Base-by-base conservation (phyloP, 805 yeast species). In the Ogataea sp. region DNA sequence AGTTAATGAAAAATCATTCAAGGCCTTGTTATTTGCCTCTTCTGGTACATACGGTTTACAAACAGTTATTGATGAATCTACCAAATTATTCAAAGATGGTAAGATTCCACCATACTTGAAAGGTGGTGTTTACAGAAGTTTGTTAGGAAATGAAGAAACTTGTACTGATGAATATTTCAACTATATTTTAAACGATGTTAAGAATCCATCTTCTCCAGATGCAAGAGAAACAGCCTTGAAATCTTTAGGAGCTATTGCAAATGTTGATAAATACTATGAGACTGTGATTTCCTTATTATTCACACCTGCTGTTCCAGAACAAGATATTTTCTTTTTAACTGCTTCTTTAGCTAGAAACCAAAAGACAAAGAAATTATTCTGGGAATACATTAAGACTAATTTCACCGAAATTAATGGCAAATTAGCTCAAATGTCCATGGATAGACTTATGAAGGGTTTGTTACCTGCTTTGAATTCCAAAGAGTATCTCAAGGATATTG, bases 261-360 rank as follows among this genome's bases (percentile, higher is more conserved):
- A 60, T 30, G 34, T 31, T 29, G 37, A 42, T 27, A 34, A 39
- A 9, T 61, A 65, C 26, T 58, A 73, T 23, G 50, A 58, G n/a
- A 52, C 52, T 34, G 57, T 73, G 36, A 47, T 76, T n/a, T 54
- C 48, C 1, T 49, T 67, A 41, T 53, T 76, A 25, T 52, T 68
- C 34, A 64, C 73, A 28, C 65, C 67, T 2, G 52, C 63, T 26
- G 65, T 78, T 26, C 75, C 76, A 0, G 66, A 65, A 23, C 80
- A 79, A 80, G 83, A 80, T 49, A 64, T 72, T 18, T 74, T 72
- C 48, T 73, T 70, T 50, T 59, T 78, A 37, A 70, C 72, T 3
- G 55, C 52, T 10, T 56, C 73, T 23, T 61, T 80, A 30, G 65
- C 73, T 17, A 48, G 57, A 11, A 79, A 79, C 52, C 43, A 67